Percentiles rank a stretch among this genome's conserved stretches.
Conservation (phyloP, 495 filamentous ascomycete species). For the Penicillium arizonense region DNA sequence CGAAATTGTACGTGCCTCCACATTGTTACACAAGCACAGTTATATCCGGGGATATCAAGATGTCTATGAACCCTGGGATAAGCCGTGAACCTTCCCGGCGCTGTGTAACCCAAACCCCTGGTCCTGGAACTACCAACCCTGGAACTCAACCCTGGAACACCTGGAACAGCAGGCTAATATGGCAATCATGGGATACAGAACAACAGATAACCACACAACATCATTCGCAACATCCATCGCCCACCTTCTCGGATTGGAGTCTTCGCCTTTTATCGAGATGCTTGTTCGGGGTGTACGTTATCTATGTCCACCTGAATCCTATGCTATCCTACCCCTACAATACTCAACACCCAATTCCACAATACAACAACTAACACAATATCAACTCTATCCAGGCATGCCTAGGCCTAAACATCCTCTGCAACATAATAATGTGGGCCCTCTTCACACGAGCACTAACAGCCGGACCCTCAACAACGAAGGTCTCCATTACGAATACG, state of each 20-base stretch:
- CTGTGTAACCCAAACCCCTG: neutral
- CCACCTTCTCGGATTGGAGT: slow-evolving; percentile 48
- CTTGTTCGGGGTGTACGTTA: slow-evolving; percentile 66
- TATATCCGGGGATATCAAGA: neutral
- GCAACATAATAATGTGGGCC: slow-evolving; percentile 95
- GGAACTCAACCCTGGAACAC: too few species aligned
- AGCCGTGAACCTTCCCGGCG: too few species aligned
- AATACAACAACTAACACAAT: neutral
- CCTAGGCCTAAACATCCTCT: slow-evolving; percentile 82
- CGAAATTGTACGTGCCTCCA: slow-evolving; percentile 70
- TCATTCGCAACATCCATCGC: slow-evolving; percentile 65
- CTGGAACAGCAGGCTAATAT: too few species aligned
- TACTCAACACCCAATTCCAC: neutral
- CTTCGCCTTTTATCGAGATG: slow-evolving; percentile 60
- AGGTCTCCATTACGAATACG: slow-evolving; percentile 91
- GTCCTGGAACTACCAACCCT: too few species aligned
- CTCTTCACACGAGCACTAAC: slow-evolving; percentile 81
- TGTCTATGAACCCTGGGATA: neutral
- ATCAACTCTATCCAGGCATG: slow-evolving; percentile 56
- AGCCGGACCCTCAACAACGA: slow-evolving; percentile 77
- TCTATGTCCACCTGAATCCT: slow-evolving; percentile 3
- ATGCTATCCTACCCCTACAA: too few species aligned
- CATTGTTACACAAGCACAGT: neutral
- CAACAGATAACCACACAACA: slow-evolving; percentile 80
- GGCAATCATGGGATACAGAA: slow-evolving; percentile 44